Evolutionary conservation across 2,329 filamentous ascomycete genomes (phyloP).

Genomic region (Botryotinia convoluta): DNA sequence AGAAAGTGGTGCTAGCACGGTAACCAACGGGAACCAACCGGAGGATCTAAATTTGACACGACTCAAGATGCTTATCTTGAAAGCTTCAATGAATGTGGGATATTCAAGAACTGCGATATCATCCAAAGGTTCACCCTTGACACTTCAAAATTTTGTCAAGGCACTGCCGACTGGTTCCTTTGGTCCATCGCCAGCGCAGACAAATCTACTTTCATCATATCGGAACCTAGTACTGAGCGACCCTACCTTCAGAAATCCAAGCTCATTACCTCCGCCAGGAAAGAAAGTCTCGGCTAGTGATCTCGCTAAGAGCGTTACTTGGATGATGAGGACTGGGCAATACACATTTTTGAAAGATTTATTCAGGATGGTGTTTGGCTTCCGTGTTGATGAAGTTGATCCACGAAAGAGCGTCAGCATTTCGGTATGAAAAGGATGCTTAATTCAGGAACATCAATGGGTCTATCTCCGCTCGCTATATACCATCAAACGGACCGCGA

Average conservation of each 20-base stretch:
- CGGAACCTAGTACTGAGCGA: conserved; percentile 76
- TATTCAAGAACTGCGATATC: conserved; percentile 57
- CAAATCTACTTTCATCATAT: conserved; percentile 72
- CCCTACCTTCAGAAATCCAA: conserved; percentile 57
- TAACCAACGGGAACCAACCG: conserved; percentile 59
- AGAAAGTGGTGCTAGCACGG: conserved; percentile 65
- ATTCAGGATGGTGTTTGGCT: conserved; percentile 81
- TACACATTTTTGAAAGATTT: conserved; percentile 80
- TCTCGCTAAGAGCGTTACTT: conserved; percentile 73
- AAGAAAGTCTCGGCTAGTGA: conserved; percentile 68
- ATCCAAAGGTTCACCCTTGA: conserved; percentile 43
- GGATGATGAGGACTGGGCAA: conserved; percentile 69
- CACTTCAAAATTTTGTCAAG: conserved; percentile 74
- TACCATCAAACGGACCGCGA: neutral
- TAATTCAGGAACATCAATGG: neutral
- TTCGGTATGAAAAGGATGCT: conserved; percentile 44
- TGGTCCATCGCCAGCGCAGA: conserved; percentile 68
- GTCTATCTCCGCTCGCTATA: neutral
- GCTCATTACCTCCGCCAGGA: conserved; percentile 53
- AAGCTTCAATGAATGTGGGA: conserved; percentile 81
- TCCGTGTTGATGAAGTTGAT: conserved; percentile 74
- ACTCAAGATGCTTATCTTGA: conserved; percentile 75
- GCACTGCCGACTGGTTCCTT: conserved; percentile 74
- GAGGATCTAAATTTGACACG: conserved; percentile 77
- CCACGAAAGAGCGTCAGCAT: conserved; percentile 64